Evolutionary conservation across 177 flowering plant genomes (phyloP), one percentile per base, ranked within the genome.

Genomic region (Vitis hybrid): DNA sequence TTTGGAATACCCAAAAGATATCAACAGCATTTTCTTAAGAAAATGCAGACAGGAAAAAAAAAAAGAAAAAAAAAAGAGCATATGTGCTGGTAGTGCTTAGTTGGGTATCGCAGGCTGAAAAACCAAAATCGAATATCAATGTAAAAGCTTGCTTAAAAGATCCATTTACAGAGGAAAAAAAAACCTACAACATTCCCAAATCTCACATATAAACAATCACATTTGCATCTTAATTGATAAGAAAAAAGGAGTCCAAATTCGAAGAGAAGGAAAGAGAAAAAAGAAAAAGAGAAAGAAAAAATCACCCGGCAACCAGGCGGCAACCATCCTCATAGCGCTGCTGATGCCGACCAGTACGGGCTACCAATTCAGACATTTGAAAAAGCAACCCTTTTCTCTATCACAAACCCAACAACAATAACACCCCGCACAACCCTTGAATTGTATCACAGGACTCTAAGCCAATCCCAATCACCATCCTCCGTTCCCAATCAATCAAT

Each of bases 311-410:
- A 61, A 87, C 79, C 66, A 87, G 89, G 73, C 90, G 90, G 70
- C 60, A 78, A 57, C 90, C 90, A 59, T 56, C 74, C 55, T 84
- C 77, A 60, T 87, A 85, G 1, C 89, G 89, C 75, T 87, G 90
- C 77, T 80, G 86, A 63, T 74, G 88, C 48, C 89, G 90, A 76
- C 90, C 90, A 51, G 87, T 86, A 9, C 90, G 85, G 26, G 90
- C 90, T 33, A 86, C 88, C 86, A 86, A 81, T 58, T 76, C 88
- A 60, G 84, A 76, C 90, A 86, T 84, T 70, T 77, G 62, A 62
- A 22, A 33, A 62, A 19, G 26, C 62, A 39, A 39, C 48, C 48
- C 26, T 13, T 56, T 18, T 3, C 10, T 18, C 60, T 18, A 63
- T 45, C 7, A 18, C 29, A 9, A 45, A 39, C 48, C 48, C 48